Percentiles rank a stretch among this genome's conserved stretches.
These are phyloP conservation scores for Liquidambar formosana DNA, from an alignment of 164 flowering plant species.

Conservation along the genomic window DNA sequence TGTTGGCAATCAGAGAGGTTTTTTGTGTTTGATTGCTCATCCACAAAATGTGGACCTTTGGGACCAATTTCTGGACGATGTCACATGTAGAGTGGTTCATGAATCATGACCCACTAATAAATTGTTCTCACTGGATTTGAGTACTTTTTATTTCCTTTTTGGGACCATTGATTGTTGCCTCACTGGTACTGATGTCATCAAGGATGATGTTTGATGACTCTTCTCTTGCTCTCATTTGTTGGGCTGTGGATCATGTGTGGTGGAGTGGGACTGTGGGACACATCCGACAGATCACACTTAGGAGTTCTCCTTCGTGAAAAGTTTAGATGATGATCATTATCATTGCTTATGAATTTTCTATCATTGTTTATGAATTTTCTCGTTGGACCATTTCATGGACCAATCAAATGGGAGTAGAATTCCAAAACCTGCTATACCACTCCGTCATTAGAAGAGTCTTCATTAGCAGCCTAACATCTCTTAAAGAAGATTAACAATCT, in stretches of 20 bases:
- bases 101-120: background rate
- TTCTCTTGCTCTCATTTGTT: too few relatives aligned
- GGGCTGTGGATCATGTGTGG: too few relatives aligned
- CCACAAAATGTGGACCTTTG: conserved; percentile 2
- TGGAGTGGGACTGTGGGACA: too few relatives aligned
- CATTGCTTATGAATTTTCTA: too few relatives aligned
- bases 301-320: background rate
- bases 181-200: too few relatives aligned
- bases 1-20: conserved; percentile 1
- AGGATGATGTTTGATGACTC: too few relatives aligned
- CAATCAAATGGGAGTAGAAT: background rate
- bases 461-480: too few relatives aligned
- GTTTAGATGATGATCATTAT: background rate
- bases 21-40: conserved; percentile 7
- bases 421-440: too few relatives aligned
- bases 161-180: background rate
- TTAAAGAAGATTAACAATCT: too few relatives aligned
- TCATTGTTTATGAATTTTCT: background rate
- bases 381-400: background rate
- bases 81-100: background rate
- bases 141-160: background rate
- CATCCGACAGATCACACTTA: background rate
- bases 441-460: too few relatives aligned
- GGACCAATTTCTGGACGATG: background rate
- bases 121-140: background rate